Base-by-base conservation (phyloP, 2,329 filamentous ascomycete genomes). In the Teratosphaeria destructans region DNA sequence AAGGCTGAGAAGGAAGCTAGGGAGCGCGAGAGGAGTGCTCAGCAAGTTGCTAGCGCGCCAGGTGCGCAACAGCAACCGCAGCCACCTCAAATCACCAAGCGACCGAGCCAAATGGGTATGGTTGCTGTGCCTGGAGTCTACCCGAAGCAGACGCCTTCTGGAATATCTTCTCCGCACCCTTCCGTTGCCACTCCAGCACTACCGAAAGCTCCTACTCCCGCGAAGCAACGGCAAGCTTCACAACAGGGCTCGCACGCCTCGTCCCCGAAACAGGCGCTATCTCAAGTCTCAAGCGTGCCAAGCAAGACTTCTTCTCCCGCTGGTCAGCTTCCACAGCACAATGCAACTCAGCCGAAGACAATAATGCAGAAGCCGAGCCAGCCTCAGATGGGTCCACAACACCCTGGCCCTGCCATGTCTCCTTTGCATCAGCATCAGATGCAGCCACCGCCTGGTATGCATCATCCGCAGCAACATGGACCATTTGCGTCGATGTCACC, bases 151-250 rank as follows among this genome's bases (percentile, higher is more conserved):
- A 80, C 77, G 26, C 74, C 76, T 35, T 75, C 77, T 16, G 76
- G 75, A 61, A 81, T 87, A 64, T 84, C 85, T 55, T 96, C 93
- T 16, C 93, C 93, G 7, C 89, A 90, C 70, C 82, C 93, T 56
- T 78, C 87, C 32, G 80, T 90, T 62, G 88, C 89, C 10, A 94
- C 89, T 37, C 93, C 94, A 7, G 86, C 85, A 29, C 76, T 95
- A 54, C 86, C 91, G 12, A 96, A 96, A 72, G 86, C 86, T 23
- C 85, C 90, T 5, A 92, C 89, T 12, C 89, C 91, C 8, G 87
- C 85, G 64, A 87, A 88, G 63, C 82, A 85, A 43, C 85, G 90
- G 59, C 89, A 92, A 62, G 76, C 84, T 54, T 94, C 90, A 8
- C 90, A 95, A 64, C 90, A 94, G 71, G 87, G 86, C 29, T 85